Percentiles rank a stretch among this genome's conserved stretches.
Evolutionary conservation across 2,329 filamentous ascomycete species (phyloP).

Genomic region (Ceratocystis smalleyi): DNA sequence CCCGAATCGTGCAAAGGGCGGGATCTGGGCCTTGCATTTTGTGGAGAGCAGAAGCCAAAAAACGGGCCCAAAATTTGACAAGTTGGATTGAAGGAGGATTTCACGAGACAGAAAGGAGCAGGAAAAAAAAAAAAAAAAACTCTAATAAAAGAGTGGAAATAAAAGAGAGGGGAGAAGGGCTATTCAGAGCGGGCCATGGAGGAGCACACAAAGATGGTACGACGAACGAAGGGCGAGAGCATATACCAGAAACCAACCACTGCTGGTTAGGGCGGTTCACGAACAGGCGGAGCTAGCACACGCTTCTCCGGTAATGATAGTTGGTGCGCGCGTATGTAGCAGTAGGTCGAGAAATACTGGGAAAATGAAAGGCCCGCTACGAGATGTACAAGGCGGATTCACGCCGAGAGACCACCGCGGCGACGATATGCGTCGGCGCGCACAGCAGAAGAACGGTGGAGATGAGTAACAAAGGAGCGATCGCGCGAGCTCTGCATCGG

Average conservation of each 20-base stretch:
- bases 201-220: neutral
- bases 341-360: neutral
- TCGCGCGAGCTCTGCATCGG: constrained; percentile 10
- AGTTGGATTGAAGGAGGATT: neutral
- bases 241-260: neutral
- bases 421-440: constrained; percentile 17
- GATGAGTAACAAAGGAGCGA: constrained; percentile 2
- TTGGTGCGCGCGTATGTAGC: neutral
- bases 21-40: constrained; percentile 20
- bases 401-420: constrained; percentile 15
- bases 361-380: neutral
- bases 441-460: constrained; percentile 12
- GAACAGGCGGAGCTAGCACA: neutral
- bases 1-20: constrained; percentile 40
- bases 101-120: neutral
- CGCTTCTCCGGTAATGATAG: neutral
- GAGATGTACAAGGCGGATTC: constrained; percentile 9
- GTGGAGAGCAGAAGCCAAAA: constrained; percentile 28
- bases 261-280: constrained; percentile 13
- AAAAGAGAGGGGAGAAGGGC: constrained; percentile 8
- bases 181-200: neutral
- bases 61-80: constrained; percentile 24
- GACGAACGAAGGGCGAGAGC: neutral
- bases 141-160: constrained; percentile 15
- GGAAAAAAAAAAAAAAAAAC: constrained; percentile 14